These are phyloP conservation scores for Talaromyces funiculosus DNA, from an alignment of 2,329 filamentous ascomycete genomes.

Conservation along the genomic window DNA sequence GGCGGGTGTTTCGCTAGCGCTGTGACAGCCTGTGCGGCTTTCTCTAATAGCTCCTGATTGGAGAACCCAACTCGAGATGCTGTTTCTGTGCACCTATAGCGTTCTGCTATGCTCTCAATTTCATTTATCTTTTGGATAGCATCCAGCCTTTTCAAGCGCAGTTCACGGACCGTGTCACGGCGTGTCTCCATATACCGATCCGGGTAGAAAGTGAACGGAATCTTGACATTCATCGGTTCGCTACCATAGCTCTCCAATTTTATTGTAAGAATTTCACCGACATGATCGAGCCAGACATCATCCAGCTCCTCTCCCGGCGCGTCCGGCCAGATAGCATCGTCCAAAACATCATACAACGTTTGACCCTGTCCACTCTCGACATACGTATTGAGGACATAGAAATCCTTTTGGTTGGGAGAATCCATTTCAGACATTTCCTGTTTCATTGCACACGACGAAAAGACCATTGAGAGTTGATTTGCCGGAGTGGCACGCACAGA, in stretches of 20 bases:
- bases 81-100: conserved; percentile 24
- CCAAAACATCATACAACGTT: conserved; percentile 51
- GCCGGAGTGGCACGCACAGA: conserved; percentile 39
- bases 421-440: conserved; percentile 25
- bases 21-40: conserved; percentile 29
- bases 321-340: conserved; percentile 47
- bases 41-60: conserved; percentile 30
- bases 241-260: conserved; percentile 28
- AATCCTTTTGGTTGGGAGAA: conserved; percentile 30
- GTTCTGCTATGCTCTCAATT: conserved; percentile 27
- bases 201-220: conserved; percentile 52
- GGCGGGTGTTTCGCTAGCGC: conserved; percentile 22
- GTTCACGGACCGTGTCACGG: conserved; percentile 41
- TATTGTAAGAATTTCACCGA: conserved; percentile 54
- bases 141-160: conserved; percentile 38
- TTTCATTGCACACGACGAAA: conserved; percentile 44
- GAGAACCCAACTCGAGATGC: conserved; percentile 20
- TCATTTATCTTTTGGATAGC: conserved; percentile 28
- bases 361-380: conserved; percentile 35
- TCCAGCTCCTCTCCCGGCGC: conserved; percentile 34
- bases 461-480: conserved; percentile 39
- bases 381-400: conserved; percentile 35
- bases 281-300: conserved; percentile 43
- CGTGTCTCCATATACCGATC: conserved; percentile 56
- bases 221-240: conserved; percentile 41